phyloP scores from a whole-genome alignment of 441 rosid genomes.

The Pelargonium citronellum region DNA sequence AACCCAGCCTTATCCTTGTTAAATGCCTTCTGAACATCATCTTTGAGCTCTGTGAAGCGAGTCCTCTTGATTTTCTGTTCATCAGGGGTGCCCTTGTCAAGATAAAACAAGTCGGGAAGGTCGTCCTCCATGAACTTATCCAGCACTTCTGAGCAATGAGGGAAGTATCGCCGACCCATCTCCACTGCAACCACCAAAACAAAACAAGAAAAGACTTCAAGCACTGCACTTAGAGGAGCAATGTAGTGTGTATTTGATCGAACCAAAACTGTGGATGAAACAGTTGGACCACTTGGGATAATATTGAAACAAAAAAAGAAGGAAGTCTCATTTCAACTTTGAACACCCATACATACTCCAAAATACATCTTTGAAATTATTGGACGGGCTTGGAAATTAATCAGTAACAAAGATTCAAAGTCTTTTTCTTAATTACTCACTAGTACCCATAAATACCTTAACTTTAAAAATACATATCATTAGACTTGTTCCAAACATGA shows the following conservation, averaged over 20 bases:
- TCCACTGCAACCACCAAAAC: conserved; percentile 55
- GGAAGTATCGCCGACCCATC: conserved; percentile 75
- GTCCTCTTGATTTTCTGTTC: conserved; percentile 57
- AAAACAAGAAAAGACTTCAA: not conserved
- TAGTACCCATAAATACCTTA: too few species aligned
- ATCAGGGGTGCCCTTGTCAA: conserved; percentile 51
- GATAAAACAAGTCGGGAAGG: conserved; percentile 62
- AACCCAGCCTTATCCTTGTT: conserved; percentile 67
- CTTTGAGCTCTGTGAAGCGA: conserved; percentile 74
- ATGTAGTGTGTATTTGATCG: not conserved
- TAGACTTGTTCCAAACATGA: too few species aligned
- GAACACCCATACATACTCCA: too few species aligned
- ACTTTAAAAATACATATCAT: too few species aligned
- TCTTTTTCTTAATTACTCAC: too few species aligned
- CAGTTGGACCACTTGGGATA: too few species aligned
- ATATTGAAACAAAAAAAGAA: too few species aligned
- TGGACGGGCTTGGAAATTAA: too few species aligned
- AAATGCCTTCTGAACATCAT: conserved; percentile 68
- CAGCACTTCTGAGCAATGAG: conserved; percentile 33
- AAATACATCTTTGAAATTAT: too few species aligned
- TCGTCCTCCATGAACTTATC: conserved; percentile 89
- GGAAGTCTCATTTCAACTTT: too few species aligned
- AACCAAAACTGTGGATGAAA: too few species aligned
- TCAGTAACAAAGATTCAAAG: too few species aligned
- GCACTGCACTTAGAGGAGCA: not conserved